phyloP scores from a whole-genome alignment of 148 eudicot genomes.

The Talinum fruticosum region DNA sequence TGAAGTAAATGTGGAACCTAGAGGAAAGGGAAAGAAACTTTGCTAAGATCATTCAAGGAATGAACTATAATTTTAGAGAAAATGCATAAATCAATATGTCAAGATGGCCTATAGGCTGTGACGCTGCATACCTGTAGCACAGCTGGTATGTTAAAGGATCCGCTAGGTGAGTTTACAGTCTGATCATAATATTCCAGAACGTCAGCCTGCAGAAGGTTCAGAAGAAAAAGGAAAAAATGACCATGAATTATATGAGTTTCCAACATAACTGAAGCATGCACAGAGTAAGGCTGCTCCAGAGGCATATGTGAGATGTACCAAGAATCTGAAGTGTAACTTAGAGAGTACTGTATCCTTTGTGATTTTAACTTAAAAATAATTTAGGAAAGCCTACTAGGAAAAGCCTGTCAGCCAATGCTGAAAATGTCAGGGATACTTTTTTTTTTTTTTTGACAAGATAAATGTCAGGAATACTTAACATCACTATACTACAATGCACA shows the following conservation, averaged over 20 bases:
- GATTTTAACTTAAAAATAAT: too few relatives aligned
- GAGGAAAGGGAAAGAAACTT: conserved; percentile 13
- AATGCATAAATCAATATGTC: neutral
- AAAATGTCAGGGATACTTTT: too few relatives aligned
- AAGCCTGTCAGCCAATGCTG: too few relatives aligned
- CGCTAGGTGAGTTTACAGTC: conserved; percentile 81
- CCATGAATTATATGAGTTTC: neutral
- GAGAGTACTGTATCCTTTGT: neutral
- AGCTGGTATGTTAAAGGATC: conserved; percentile 94
- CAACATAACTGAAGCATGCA: neutral
- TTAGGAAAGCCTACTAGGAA: neutral
- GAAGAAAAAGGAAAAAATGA: neutral
- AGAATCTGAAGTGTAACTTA: neutral
- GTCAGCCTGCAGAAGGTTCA: conserved; percentile 64
- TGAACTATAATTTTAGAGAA: conserved; percentile 4
- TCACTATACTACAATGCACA: too few relatives aligned
- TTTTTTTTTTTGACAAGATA: too few relatives aligned
- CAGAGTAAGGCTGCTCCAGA: neutral
- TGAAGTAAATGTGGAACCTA: conserved; percentile 95
- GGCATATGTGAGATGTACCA: neutral
- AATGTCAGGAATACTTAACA: too few relatives aligned
- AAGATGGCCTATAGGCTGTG: neutral
- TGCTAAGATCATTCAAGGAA: conserved; percentile 10
- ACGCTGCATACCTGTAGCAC: conserved; percentile 70
- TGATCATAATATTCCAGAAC: conserved; percentile 95